These are phyloP conservation scores for Schwanniomyces polymorphus DNA, from an alignment of 805 yeast genomes.

Conservation along the genomic window DNA sequence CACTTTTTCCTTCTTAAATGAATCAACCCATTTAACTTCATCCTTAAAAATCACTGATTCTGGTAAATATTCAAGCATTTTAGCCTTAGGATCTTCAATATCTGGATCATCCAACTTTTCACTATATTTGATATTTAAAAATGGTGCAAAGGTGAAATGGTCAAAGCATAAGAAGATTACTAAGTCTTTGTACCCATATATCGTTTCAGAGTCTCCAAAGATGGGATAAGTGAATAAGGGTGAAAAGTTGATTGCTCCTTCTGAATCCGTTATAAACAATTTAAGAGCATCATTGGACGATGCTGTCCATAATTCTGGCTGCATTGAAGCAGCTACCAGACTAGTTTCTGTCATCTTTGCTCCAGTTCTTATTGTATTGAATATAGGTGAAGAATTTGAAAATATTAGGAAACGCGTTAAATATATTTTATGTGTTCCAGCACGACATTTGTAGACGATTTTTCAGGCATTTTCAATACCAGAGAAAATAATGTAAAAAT, in stretches of 20 bases:
- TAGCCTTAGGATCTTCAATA: slow-evolving; percentile 58
- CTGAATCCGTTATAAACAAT: slow-evolving; percentile 54
- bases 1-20: slow-evolving; percentile 48
- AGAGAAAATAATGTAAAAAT: neutral
- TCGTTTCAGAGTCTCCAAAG: slow-evolving; percentile 86
- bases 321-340: slow-evolving; percentile 29
- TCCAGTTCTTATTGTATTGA: neutral
- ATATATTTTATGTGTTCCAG: neutral
- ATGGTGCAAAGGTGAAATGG: slow-evolving; percentile 70
- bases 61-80: slow-evolving; percentile 61
- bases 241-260: slow-evolving; percentile 57
- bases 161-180: slow-evolving; percentile 70
- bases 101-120: slow-evolving; percentile 54
- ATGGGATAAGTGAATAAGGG: slow-evolving; percentile 91
- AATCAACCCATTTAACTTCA: slow-evolving; percentile 67
- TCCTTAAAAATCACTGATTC: slow-evolving; percentile 58
- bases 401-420: neutral
- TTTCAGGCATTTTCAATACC: neutral
- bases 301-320: slow-evolving; percentile 73
- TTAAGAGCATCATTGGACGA: slow-evolving; percentile 70
- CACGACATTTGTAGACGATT: neutral
- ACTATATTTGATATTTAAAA: slow-evolving; percentile 58
- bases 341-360: slow-evolving; percentile 4
- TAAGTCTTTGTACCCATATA: slow-evolving; percentile 79
- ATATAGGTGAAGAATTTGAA: neutral